Conservation (phyloP, 2,329 filamentous ascomycete genomes). For the Venturia oleaginea region DNA sequence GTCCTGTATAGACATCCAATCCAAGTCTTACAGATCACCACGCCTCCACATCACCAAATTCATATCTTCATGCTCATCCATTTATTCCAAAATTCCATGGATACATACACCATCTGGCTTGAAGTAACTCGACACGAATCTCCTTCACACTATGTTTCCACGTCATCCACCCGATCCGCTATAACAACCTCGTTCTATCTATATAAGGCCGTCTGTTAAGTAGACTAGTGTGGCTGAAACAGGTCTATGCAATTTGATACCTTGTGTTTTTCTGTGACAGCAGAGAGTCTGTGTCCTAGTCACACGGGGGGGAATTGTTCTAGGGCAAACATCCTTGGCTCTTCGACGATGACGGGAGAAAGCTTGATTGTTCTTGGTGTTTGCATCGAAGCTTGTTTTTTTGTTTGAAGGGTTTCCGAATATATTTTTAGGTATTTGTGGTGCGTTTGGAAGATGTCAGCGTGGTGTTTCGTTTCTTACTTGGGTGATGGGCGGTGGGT, state of each 20-base stretch:
- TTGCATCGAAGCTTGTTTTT: neutral
- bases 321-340: neutral
- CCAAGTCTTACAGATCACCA: neutral
- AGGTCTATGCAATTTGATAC: neutral
- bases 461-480: neutral
- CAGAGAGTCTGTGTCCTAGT: no score
- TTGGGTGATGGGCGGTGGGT: neutral
- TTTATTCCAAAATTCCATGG: neutral
- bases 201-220: neutral
- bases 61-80: neutral
- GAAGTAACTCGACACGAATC: neutral
- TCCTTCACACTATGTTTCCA: neutral
- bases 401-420: neutral
- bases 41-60: neutral
- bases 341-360: neutral
- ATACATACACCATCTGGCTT: neutral
- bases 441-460: neutral
- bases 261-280: neutral
- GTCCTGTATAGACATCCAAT: no score
- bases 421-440: neutral
- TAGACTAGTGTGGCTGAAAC: constrained; percentile 2
- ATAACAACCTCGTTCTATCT: neutral
- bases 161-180: neutral
- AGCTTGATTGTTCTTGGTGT: neutral
- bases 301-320: neutral